phyloP scores from a whole-genome alignment of 2,329 filamentous ascomycete species.

The Dothidotthia symphoricarpi region DNA sequence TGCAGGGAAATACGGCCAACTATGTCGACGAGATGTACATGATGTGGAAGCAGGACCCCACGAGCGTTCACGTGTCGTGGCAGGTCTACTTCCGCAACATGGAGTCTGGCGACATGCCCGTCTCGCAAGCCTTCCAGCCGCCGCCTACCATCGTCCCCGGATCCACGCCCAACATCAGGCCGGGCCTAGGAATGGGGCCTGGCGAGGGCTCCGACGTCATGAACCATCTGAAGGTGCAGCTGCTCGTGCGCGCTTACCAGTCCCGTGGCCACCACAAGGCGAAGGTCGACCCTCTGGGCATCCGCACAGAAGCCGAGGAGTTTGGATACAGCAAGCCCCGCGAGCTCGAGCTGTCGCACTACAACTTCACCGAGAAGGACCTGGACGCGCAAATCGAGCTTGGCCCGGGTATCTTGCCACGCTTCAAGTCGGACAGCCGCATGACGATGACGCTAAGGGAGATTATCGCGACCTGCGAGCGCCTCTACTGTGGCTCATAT shows the following conservation, averaged over 20 bases:
- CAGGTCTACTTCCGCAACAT: slow-evolving; percentile 99
- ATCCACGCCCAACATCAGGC: slow-evolving; percentile 67
- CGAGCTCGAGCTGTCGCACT: slow-evolving; percentile 89
- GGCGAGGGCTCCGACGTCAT: slow-evolving; percentile 77
- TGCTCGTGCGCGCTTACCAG: slow-evolving; percentile 96
- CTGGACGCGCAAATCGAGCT: slow-evolving; percentile 88
- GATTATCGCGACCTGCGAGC: slow-evolving; percentile 89
- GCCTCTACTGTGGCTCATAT: slow-evolving; percentile 95
- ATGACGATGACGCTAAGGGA: slow-evolving; percentile 97
- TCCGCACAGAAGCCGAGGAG: slow-evolving; percentile 78
- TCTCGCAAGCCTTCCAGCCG: slow-evolving; percentile 93
- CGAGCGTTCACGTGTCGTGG: slow-evolving; percentile 96
- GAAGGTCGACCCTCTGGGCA: slow-evolving; percentile 92
- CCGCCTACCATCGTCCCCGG: slow-evolving; percentile 83
- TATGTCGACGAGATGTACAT: slow-evolving; percentile 99
- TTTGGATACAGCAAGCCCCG: slow-evolving; percentile 86
- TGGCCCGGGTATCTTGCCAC: slow-evolving; percentile 89
- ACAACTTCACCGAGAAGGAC: slow-evolving; percentile 92
- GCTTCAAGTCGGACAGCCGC: slow-evolving; percentile 82
- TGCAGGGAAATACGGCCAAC: slow-evolving; percentile 94
- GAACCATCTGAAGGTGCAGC: slow-evolving; percentile 97
- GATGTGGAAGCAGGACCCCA: slow-evolving; percentile 91
- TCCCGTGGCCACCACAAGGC: slow-evolving; percentile 98
- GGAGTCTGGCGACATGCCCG: slow-evolving; percentile 96
- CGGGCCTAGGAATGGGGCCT: slow-evolving; percentile 64